Conservation (phyloP, 225 moss, liverwort and hornwort genomes). For the Antitrichia curtipendula region DNA sequence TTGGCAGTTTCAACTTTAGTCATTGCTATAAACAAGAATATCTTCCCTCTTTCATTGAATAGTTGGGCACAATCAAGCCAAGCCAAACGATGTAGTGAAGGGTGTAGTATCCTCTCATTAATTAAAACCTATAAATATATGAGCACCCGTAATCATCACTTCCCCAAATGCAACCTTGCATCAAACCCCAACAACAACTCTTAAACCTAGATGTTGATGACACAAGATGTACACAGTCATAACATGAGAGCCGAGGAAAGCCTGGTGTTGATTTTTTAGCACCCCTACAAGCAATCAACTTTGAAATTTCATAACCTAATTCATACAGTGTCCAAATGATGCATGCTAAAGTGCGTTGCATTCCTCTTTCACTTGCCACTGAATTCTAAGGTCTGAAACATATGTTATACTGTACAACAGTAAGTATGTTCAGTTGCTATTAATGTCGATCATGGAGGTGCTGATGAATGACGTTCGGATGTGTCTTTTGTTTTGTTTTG, state of each 20-base stretch:
- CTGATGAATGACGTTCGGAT: not conserved
- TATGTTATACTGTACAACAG: not conserved
- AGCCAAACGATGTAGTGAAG: not conserved
- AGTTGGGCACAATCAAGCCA: not conserved
- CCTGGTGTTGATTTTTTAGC: no score
- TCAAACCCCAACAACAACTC: rapidly evolving
- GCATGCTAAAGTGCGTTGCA: no score
- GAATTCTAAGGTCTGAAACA: not conserved
- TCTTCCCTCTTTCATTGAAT: not conserved
- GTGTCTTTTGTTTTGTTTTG: not conserved
- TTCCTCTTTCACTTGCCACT: not conserved
- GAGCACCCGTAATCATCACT: not conserved
- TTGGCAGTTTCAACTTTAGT: not conserved
- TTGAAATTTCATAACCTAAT: no score
- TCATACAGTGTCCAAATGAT: no score
- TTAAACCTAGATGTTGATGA: not conserved
- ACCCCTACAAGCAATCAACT: no score
- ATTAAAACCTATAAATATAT: no score
- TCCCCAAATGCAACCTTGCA: not conserved
- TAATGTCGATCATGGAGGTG: not conserved
- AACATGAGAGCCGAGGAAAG: no score
- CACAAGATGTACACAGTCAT: not conserved
- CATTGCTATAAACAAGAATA: rapidly evolving
- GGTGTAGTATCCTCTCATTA: not conserved
- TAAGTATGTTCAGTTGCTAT: not conserved